A percentile compares a stretch with the other conserved stretches of the same genome.
Conservation (phyloP, 257 asterid species). For the Verbascum thapsus region DNA sequence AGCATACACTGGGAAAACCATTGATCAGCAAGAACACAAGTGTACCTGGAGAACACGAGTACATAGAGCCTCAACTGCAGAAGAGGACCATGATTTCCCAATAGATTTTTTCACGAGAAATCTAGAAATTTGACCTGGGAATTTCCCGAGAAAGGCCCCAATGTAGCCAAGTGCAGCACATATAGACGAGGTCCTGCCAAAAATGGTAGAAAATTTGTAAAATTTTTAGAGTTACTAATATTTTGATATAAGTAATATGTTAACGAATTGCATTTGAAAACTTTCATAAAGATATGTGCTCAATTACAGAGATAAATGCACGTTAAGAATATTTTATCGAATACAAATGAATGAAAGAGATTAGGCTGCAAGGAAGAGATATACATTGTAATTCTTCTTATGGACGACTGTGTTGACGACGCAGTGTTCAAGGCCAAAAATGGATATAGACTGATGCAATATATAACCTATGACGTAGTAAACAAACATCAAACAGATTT, state of each 20-base stretch:
- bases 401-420: conserved; percentile 63
- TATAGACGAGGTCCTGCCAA: conserved; percentile 54
- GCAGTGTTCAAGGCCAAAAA: conserved; percentile 70
- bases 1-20: conserved; percentile 9
- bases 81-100: conserved; percentile 72
- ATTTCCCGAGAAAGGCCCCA: conserved; percentile 62
- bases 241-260: not conserved
- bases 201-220: not conserved
- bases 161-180: conserved; percentile 53
- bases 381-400: conserved; percentile 62
- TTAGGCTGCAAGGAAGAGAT: conserved; percentile 32
- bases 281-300: no score
- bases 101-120: conserved; percentile 52
- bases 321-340: no score
- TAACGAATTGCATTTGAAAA: conserved; percentile 1
- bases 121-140: conserved; percentile 53
- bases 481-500: conserved; percentile 23
- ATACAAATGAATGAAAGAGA: not conserved
- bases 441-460: conserved; percentile 75
- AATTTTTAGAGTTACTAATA: conserved; percentile 1
- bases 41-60: conserved; percentile 69
- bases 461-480: conserved; percentile 52
- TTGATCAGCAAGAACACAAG: conserved; percentile 27
- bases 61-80: conserved; percentile 63
- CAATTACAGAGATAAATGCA: no score